Evolutionary conservation across 164 flowering plant species (phyloP).

Genomic region (Nelumbo lutea): DNA sequence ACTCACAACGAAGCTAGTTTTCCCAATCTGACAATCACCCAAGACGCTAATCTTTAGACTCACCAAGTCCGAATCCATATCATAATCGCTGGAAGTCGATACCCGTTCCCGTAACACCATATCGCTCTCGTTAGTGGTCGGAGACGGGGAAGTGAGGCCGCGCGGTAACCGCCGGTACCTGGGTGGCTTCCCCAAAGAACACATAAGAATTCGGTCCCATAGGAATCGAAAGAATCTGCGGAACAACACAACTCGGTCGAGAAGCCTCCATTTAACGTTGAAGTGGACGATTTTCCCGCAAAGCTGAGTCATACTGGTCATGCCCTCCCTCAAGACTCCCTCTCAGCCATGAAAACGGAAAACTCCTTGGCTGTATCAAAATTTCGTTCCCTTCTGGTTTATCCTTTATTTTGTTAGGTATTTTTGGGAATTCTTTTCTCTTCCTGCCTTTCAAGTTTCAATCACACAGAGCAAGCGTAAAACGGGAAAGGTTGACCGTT

Average conservation of each 20-base stretch:
- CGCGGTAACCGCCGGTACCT: conserved; percentile 41
- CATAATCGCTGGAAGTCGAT: conserved; percentile 27
- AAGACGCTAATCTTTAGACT: conserved; percentile 71
- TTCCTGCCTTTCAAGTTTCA: background rate
- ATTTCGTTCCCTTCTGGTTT: background rate
- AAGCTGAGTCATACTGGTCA: conserved; percentile 53
- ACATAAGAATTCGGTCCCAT: conserved; percentile 51
- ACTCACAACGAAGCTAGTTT: conserved; percentile 85
- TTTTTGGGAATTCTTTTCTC: too few relatives aligned
- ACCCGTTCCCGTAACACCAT: conserved; percentile 8
- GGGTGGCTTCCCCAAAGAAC: conserved; percentile 39
- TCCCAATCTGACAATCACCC: conserved; percentile 94
- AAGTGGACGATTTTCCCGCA: conserved; percentile 42
- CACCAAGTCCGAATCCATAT: conserved; percentile 67
- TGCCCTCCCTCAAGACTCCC: conserved; percentile 1
- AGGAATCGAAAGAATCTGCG: conserved; percentile 47
- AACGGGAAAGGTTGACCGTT: conserved; percentile 57
- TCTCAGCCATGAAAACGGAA: conserved; percentile 14
- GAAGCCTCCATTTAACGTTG: conserved; percentile 36
- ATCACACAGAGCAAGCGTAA: conserved; percentile 14
- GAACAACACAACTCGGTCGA: conserved; percentile 35
- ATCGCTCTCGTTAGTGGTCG: conserved; percentile 14
- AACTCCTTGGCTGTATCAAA: background rate
- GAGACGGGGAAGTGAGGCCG: conserved; percentile 17
- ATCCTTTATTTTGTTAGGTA: background rate